Percentiles rank a stretch among this genome's conserved stretches.
These are phyloP conservation scores for Apophysomyces trapeziformis DNA, from an alignment of 371 early-diverging fungal species.

Conservation along the genomic window DNA sequence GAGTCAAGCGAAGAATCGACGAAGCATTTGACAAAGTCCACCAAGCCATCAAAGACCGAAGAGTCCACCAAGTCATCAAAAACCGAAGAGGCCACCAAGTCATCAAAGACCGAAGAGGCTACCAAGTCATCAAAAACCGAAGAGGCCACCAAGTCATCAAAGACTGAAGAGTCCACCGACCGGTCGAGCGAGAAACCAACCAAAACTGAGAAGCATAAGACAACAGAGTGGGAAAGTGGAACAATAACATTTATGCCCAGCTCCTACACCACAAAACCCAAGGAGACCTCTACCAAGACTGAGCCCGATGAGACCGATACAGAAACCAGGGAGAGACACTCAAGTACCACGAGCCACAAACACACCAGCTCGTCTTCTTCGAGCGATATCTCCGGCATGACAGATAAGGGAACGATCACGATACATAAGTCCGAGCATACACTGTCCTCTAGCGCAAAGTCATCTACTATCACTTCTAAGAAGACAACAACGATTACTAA, in stretches of 20 bases:
- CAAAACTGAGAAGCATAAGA: neutral
- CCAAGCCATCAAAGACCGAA: neutral
- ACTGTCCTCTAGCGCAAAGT: neutral
- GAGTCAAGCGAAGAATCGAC: too few species aligned
- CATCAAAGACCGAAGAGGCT: neutral
- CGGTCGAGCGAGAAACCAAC: neutral
- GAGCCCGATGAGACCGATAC: neutral
- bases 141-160: neutral
- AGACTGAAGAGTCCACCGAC: neutral
- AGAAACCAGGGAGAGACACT: too few species aligned
- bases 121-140: neutral
- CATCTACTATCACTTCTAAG: constrained; percentile 8
- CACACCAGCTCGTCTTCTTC: too few species aligned
- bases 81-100: neutral
- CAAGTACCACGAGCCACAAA: too few species aligned
- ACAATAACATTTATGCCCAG: neutral
- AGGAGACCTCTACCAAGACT: neutral
- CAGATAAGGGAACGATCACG: too few species aligned
- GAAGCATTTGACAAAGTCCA: too few species aligned
- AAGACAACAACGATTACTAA: neutral
- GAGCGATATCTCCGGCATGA: too few species aligned
- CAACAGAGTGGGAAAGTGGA: neutral
- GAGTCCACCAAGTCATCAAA: neutral
- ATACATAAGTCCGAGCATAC: neutral
- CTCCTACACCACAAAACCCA: neutral